Base-by-base conservation (phyloP, 202 grass and related monocot species). In the Elaeis oleifera region DNA sequence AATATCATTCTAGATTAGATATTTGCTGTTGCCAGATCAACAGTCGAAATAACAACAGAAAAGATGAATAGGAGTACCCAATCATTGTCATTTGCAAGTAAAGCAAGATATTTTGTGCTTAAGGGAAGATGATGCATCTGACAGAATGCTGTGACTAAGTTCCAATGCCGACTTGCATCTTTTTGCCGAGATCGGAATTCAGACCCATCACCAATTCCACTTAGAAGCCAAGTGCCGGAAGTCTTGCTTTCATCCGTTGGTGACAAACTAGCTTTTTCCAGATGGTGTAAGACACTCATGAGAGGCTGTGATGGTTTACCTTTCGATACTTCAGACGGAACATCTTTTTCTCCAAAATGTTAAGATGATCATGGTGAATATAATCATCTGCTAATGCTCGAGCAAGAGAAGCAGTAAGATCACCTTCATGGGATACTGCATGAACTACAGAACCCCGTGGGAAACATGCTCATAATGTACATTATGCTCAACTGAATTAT, bases 11-110 rank as follows among this genome's bases (percentile, higher is more conserved):
- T 29, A 50, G 18, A 60, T 53, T 56, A 65, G 14, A 48, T 64
- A 77, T 77, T 74, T 58, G 52, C 36, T 4, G 49, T 53, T 74
- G 36, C 28, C 71, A 83, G 25, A 61, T 48, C 24, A 67, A 52
- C 28, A 44, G 56, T 59, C 29, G 3, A 55, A 11, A 48, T 11
- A 51, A 73, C 32, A 60, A 19, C 24, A 56, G 75, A 68, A 11
- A 63, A 58, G 61, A 75, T 68, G 21, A 15, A 49, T 31, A 60
- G 6, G 64, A 69, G 27, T 97, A 97, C 92, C 92, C 92, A 97
- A 79, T 97, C 92, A 79, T 97, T 97, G 68, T 97, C 87, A 61
- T 81, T 91, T 54, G 88, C 92, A 65, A 97, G 79, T 68, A 89
- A 81, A 74, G 87, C 68, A 78, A 97, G 81, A 74, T 91, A 97